Evolutionary conservation across 2,329 filamentous ascomycete genomes (phyloP).

Genomic region (Fusarium sp.): DNA sequence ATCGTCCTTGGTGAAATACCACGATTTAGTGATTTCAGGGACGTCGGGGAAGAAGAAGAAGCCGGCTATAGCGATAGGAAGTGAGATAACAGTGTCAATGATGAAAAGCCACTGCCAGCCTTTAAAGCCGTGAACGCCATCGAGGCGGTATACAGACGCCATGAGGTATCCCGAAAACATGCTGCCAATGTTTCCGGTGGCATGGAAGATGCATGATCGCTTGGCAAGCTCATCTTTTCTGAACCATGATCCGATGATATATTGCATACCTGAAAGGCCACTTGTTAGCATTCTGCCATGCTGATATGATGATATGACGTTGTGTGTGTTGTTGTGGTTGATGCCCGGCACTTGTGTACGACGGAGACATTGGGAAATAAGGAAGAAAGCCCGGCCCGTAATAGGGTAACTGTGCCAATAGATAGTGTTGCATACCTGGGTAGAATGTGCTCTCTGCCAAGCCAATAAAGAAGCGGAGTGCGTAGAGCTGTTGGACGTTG

Average conservation of each 20-base stretch:
- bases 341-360: neutral
- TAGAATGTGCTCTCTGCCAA: slow-evolving; percentile 53
- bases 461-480: slow-evolving; percentile 58
- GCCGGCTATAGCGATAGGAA: slow-evolving; percentile 48
- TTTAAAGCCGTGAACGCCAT: slow-evolving; percentile 57
- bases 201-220: slow-evolving; percentile 56
- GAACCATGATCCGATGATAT: slow-evolving; percentile 58
- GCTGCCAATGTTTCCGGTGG: slow-evolving; percentile 42
- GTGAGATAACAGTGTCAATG: slow-evolving; percentile 51
- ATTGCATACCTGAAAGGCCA: slow-evolving; percentile 48
- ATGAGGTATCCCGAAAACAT: slow-evolving; percentile 50
- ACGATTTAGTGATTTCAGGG: slow-evolving; percentile 45
- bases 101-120: slow-evolving; percentile 59
- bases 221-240: slow-evolving; percentile 56
- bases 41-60: slow-evolving; percentile 49
- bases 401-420: neutral
- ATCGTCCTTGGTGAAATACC: slow-evolving; percentile 45
- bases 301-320: neutral
- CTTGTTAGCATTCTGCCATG: neutral
- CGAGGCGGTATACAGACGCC: slow-evolving; percentile 54
- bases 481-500: slow-evolving; percentile 52
- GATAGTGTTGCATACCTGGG: slow-evolving; percentile 50
- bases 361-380: too few relatives aligned
- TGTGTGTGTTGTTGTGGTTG: neutral
- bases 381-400: neutral